Conservation (phyloP, 2,329 filamentous ascomycete genomes). For the Seiridium cupressi region DNA sequence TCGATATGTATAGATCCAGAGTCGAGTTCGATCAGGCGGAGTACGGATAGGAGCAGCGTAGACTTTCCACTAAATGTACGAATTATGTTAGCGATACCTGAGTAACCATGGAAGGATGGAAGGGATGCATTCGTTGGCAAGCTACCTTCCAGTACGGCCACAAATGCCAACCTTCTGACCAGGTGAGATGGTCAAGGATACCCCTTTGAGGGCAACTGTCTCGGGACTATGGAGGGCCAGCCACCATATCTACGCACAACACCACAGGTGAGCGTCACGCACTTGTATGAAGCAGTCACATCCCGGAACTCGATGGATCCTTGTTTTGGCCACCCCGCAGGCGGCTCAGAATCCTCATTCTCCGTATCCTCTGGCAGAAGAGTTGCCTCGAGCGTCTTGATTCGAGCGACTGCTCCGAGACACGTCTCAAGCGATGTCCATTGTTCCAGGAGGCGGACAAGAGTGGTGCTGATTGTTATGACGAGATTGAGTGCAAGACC, state of each 20-base stretch:
- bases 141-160: conserved; percentile 4
- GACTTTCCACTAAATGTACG: neutral
- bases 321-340: conserved; percentile 17
- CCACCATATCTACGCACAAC: neutral
- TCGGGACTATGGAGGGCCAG: neutral
- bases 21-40: conserved; percentile 1
- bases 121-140: too few relatives aligned
- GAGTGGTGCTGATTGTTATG: conserved; percentile 9
- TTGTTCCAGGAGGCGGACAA: conserved; percentile 15
- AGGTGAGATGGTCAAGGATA: neutral
- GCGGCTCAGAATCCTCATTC: conserved; percentile 4
- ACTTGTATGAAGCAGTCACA: conserved; percentile 15
- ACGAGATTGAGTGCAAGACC: conserved; percentile 21
- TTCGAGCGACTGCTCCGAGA: conserved; percentile 20
- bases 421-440: conserved; percentile 25
- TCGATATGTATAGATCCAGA: conserved; percentile 7
- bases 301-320: conserved; percentile 17
- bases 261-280: neutral
- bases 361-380: conserved; percentile 16
- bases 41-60: neutral
- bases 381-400: conserved; percentile 16
- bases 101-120: too few relatives aligned
- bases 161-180: conserved; percentile 9
- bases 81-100: neutral
- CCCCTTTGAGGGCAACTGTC: neutral